These are phyloP conservation scores for Pilobolus umbonatus DNA, from an alignment of 192 early-diverging fungal species.

Conservation along the genomic window DNA sequence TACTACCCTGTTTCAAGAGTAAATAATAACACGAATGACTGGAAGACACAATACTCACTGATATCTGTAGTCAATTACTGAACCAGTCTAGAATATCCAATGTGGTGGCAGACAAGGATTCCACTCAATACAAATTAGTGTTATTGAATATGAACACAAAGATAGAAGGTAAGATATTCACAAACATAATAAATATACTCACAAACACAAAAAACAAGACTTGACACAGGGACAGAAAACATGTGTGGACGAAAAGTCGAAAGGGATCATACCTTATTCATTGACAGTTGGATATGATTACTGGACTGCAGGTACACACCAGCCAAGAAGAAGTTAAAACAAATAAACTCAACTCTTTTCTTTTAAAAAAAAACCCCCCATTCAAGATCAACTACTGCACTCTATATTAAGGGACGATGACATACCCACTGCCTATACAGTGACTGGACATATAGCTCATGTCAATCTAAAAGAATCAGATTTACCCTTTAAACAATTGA, in stretches of 20 bases:
- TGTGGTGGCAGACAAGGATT: slow-evolving; percentile 22
- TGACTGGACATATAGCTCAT: slow-evolving; percentile 95
- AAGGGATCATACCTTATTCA: slow-evolving; percentile 4
- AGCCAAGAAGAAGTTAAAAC: not conserved
- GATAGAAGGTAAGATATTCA: slow-evolving; percentile 5
- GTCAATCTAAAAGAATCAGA: slow-evolving; percentile 93
- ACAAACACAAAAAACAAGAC: not conserved
- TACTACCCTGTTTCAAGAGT: no score
- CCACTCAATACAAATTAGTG: slow-evolving; percentile 38
- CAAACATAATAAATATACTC: not conserved
- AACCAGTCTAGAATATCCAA: not conserved
- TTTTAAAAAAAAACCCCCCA: no score
- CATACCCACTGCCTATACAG: slow-evolving; percentile 81
- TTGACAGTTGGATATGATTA: slow-evolving; percentile 8
- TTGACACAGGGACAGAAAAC: not conserved
- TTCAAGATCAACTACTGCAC: slow-evolving; percentile 9
- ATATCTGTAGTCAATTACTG: slow-evolving; percentile 8
- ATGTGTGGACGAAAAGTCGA: not conserved
- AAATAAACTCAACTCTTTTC: no score
- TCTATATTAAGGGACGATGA: slow-evolving; percentile 41
- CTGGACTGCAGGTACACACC: slow-evolving; percentile 76
- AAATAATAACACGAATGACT: no score
- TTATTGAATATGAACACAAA: slow-evolving; percentile 39
- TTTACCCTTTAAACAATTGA: slow-evolving; percentile 82
- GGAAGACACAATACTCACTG: no score